phyloP scores from a whole-genome alignment of 140 eudicot genomes.

The Stevia rebaudiana region DNA sequence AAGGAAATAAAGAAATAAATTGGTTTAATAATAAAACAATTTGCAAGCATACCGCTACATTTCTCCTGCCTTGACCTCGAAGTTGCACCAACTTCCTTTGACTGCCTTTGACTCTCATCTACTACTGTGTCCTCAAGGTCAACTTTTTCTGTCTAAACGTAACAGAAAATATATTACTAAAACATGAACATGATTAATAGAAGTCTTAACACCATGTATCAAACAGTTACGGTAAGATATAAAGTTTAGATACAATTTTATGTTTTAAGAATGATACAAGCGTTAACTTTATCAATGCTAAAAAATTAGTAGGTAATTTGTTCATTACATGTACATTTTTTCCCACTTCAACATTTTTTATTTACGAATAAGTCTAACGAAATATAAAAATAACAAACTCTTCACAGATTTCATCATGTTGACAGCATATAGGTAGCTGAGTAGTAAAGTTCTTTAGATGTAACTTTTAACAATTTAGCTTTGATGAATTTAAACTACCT shows the following conservation, averaged over 20 bases:
- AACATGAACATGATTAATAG: slow-evolving; percentile 13
- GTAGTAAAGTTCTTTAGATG: slow-evolving; percentile 2
- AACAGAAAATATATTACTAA: slow-evolving; percentile 15
- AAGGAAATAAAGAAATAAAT: background rate
- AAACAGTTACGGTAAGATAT: background rate
- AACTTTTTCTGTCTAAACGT: slow-evolving; percentile 87
- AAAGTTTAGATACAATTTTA: background rate
- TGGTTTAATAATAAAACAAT: background rate
- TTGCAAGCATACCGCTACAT: slow-evolving; percentile 54
- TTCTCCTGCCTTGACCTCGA: slow-evolving; percentile 64
- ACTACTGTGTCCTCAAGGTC: slow-evolving; percentile 95
- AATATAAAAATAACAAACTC: background rate
- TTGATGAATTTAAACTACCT: background rate
- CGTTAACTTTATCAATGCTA: background rate
- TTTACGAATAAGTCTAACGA: background rate
- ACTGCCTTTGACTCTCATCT: slow-evolving; percentile 81
- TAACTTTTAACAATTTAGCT: background rate
- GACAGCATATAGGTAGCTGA: background rate
- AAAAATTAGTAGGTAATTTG: background rate
- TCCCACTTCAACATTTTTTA: background rate
- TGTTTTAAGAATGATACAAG: background rate
- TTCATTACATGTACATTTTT: background rate
- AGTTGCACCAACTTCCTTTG: slow-evolving; percentile 51
- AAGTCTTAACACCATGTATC: slow-evolving; percentile 6
- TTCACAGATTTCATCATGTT: background rate